A percentile compares a stretch with the other conserved stretches of the same genome.
Conservation (phyloP, 768 basidiomycete genomes). For the Phallus indusiatus region DNA sequence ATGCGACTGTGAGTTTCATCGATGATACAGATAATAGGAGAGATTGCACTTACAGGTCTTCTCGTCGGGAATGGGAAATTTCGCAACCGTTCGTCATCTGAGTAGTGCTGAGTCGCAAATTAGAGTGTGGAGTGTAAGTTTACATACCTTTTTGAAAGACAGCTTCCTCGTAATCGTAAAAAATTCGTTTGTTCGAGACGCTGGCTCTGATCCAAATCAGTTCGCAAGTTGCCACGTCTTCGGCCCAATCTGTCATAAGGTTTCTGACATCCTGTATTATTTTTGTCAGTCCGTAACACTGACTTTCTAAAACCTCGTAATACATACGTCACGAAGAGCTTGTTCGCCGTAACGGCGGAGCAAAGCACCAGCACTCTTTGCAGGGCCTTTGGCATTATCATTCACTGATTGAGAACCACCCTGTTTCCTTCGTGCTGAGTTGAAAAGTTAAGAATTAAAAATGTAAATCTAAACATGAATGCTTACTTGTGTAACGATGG, state of each 20-base stretch:
- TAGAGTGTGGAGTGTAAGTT: too few relatives aligned
- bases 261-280: conserved; percentile 70
- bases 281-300: conserved; percentile 2
- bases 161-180: conserved; percentile 81
- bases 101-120: neutral
- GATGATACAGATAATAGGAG: neutral
- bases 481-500: conserved; percentile 94
- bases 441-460: neutral
- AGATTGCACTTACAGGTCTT: conserved; percentile 60
- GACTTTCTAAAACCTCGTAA: neutral
- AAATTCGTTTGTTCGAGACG: conserved; percentile 77
- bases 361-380: conserved; percentile 89
- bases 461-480: neutral
- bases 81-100: conserved; percentile 66
- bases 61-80: conserved; percentile 96
- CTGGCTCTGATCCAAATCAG: conserved; percentile 88
- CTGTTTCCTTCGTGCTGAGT: conserved; percentile 86
- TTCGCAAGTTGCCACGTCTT: conserved; percentile 80
- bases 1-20: neutral
- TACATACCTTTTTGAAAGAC: conserved; percentile 51
- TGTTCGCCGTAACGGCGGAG: conserved; percentile 94
- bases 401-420: conserved; percentile 90
- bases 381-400: conserved; percentile 87
- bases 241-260: conserved; percentile 75
- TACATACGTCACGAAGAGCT: conserved; percentile 72